Conservation (phyloP, 768 basidiomycete genomes). For the Sarcodon aspratus region DNA sequence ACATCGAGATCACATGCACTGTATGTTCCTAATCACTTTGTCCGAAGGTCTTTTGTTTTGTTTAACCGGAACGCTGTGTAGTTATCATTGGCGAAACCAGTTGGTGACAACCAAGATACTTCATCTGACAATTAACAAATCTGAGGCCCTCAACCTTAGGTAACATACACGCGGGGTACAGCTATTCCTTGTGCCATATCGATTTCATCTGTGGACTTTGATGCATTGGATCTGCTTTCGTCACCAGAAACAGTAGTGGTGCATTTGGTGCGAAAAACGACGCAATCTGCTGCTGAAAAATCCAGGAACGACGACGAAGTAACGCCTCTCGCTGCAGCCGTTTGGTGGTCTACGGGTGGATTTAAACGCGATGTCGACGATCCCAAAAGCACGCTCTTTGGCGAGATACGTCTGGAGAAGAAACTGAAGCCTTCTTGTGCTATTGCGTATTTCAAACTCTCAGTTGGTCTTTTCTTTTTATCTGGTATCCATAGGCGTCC, state of each 20-base stretch:
- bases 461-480: conserved; percentile 4
- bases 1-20: conserved; percentile 5
- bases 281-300: conserved; percentile 1
- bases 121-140: neutral
- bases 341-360: conserved; percentile 6
- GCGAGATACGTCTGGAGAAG: conserved; percentile 8
- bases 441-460: conserved; percentile 9
- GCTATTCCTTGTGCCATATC: conserved; percentile 7
- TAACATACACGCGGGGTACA: conserved; percentile 10
- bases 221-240: conserved; percentile 10
- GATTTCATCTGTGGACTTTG: conserved; percentile 5
- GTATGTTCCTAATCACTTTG: conserved; percentile 1
- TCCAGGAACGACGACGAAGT: neutral
- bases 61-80: conserved; percentile 4
- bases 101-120: neutral
- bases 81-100: conserved; percentile 1
- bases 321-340: conserved; percentile 3
- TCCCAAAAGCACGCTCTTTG: conserved; percentile 5
- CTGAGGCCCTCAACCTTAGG: conserved; percentile 4
- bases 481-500: neutral
- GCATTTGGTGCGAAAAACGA: conserved; percentile 7
- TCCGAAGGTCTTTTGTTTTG: conserved; percentile 6
- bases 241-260: conserved; percentile 5
- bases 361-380: neutral
- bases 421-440: conserved; percentile 8